These are phyloP conservation scores for Backusella westeae DNA, from an alignment of 192 early-diverging fungal species.

Conservation along the genomic window DNA sequence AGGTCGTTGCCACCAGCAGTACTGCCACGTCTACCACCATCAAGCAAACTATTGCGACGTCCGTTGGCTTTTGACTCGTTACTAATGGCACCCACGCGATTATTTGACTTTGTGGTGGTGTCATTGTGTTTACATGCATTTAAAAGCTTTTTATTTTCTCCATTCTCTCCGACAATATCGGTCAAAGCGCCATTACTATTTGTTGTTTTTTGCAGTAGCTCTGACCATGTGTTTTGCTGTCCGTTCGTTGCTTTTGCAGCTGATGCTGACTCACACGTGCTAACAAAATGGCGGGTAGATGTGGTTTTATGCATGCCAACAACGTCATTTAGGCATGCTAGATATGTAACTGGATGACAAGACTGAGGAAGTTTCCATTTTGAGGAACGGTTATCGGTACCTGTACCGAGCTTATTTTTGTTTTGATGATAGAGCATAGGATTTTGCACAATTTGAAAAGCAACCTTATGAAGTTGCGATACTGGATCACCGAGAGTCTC, in stretches of 20 bases:
- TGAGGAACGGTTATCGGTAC: not conserved
- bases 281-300: constrained; percentile 38
- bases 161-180: not conserved
- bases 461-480: constrained; percentile 88
- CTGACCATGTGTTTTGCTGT: constrained; percentile 4
- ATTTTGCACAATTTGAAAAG: constrained; percentile 71
- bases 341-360: constrained; percentile 45
- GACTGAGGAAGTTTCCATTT: constrained; percentile 33
- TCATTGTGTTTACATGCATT: not conserved
- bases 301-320: constrained; percentile 66
- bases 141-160: constrained; percentile 18
- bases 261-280: not conserved
- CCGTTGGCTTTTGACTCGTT: not conserved
- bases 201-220: not conserved
- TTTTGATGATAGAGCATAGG: not conserved
- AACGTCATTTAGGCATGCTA: constrained; percentile 73
- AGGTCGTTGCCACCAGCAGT: not conserved
- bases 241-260: not conserved
- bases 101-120: constrained; percentile 15
- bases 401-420: not conserved
- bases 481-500: constrained; percentile 76
- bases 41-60: constrained; percentile 17
- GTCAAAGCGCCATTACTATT: constrained; percentile 11
- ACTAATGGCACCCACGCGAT: constrained; percentile 22
- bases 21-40: not conserved